These are phyloP conservation scores for Macrolepiota fuliginosa DNA, from an alignment of 768 basidiomycete genomes.

Conservation along the genomic window DNA sequence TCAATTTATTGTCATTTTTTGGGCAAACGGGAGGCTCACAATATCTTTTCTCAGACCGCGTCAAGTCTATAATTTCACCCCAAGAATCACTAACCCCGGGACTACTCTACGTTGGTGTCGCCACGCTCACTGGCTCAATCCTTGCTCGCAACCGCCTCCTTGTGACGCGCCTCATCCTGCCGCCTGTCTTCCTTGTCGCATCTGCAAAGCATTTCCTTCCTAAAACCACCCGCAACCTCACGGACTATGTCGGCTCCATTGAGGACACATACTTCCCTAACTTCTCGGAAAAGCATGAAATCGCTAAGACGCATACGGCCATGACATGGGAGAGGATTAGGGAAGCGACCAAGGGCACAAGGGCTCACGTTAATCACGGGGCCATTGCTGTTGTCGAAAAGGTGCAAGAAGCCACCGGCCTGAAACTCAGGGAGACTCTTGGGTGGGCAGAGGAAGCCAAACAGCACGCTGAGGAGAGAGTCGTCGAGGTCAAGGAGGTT, in stretches of 20 bases:
- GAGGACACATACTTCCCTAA: slow-evolving; percentile 72
- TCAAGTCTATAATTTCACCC: slow-evolving; percentile 79
- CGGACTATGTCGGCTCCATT: slow-evolving; percentile 59
- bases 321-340: slow-evolving; percentile 60
- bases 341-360: slow-evolving; percentile 46
- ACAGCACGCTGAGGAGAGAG: slow-evolving; percentile 20
- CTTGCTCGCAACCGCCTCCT: slow-evolving; percentile 75
- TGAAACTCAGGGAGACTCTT: slow-evolving; percentile 64
- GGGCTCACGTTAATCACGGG: slow-evolving; percentile 40
- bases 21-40: neutral
- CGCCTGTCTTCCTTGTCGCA: slow-evolving; percentile 67
- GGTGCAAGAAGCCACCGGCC: slow-evolving; percentile 68
- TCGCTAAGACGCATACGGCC: slow-evolving; percentile 55
- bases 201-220: slow-evolving; percentile 87
- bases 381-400: slow-evolving; percentile 47
- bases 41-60: slow-evolving; percentile 49
- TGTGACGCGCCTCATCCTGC: slow-evolving; percentile 67
- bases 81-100: slow-evolving; percentile 86
- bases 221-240: slow-evolving; percentile 69
- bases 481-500: slow-evolving; percentile 22
- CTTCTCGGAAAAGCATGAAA: slow-evolving; percentile 64
- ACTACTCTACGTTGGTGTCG: slow-evolving; percentile 86
- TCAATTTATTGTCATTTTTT: neutral
- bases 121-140: slow-evolving; percentile 86
- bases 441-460: slow-evolving; percentile 34